Percentiles rank a stretch among this genome's conserved stretches.
Conservation (phyloP, 1,139 yeast genomes). For the Suhomyces choctaworum region DNA sequence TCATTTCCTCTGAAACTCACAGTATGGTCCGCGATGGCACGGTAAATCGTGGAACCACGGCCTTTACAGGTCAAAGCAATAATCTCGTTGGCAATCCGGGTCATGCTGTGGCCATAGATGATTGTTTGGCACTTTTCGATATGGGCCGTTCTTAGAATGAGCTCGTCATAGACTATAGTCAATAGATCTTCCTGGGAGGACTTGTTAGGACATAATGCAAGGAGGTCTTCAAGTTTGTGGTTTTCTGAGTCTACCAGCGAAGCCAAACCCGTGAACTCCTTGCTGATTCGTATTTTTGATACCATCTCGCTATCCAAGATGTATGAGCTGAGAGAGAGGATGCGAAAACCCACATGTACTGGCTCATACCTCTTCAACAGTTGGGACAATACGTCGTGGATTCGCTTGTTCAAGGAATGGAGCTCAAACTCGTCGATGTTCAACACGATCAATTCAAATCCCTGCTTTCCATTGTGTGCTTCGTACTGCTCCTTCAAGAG, state of each 20-base stretch:
- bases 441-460: conserved; percentile 61
- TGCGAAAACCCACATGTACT: conserved; percentile 33
- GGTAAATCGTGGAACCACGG: conserved; percentile 69
- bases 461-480: conserved; percentile 65
- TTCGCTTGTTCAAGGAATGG: conserved; percentile 18
- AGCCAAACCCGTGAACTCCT: conserved; percentile 29
- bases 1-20: conserved; percentile 28
- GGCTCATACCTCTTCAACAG: conserved; percentile 26
- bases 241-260: conserved; percentile 8
- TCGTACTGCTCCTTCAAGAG: conserved; percentile 59
- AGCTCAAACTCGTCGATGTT: conserved; percentile 46
- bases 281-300: conserved; percentile 26
- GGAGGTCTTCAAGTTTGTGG: conserved; percentile 26
- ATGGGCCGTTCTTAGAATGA: conserved; percentile 51
- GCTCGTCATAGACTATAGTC: conserved; percentile 47
- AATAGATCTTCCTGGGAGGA: conserved; percentile 65
- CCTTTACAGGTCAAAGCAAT: conserved; percentile 87
- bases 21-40: conserved; percentile 48
- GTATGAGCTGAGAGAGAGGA: conserved; percentile 42
- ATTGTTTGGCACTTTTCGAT: conserved; percentile 53
- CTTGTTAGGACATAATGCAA: conserved; percentile 44
- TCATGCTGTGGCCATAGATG: conserved; percentile 78
- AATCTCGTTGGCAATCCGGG: conserved; percentile 76
- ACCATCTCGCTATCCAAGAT: conserved; percentile 27
- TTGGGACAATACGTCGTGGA: conserved; percentile 21